Evolutionary conservation across 177 flowering plant genomes (phyloP).

Genomic region (Vitis hybrid): DNA sequence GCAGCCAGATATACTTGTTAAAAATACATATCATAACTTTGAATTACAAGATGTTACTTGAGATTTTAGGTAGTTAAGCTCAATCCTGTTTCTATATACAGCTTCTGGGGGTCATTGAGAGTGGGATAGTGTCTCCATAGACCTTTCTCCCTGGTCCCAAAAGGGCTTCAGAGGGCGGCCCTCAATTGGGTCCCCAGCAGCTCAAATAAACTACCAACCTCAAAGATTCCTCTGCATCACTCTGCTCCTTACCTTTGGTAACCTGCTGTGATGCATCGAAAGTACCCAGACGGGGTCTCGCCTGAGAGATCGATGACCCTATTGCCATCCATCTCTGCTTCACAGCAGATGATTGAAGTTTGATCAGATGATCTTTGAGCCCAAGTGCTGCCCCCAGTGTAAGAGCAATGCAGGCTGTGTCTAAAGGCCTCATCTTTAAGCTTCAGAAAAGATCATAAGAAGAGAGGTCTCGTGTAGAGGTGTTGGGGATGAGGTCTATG

Average conservation of each 20-base stretch:
- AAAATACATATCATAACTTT: no score
- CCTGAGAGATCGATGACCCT: background rate
- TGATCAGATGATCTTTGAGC: constrained; percentile 11
- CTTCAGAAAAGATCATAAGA: background rate
- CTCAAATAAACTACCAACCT: constrained; percentile 28
- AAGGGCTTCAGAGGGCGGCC: no score
- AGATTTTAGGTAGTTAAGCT: no score
- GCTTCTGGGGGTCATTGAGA: no score
- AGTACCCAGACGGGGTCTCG: background rate
- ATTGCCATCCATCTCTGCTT: background rate
- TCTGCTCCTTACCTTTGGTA: background rate
- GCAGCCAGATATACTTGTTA: no score
- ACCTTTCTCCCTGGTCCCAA: no score
- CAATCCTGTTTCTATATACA: no score
- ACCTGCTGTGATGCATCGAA: background rate
- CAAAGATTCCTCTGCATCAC: constrained; percentile 15
- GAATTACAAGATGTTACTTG: no score
- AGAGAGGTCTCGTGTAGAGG: no score
- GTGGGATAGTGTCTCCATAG: no score
- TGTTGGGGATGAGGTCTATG: no score
- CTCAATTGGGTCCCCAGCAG: constrained; percentile 29
- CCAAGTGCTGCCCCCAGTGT: constrained; percentile 22
- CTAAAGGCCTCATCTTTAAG: constrained; percentile 12
- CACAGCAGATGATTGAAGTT: constrained; percentile 1
- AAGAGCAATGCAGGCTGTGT: constrained; percentile 17